Evolutionary conservation across 441 rosid species (phyloP).

Genomic region (Populus tomentosa): DNA sequence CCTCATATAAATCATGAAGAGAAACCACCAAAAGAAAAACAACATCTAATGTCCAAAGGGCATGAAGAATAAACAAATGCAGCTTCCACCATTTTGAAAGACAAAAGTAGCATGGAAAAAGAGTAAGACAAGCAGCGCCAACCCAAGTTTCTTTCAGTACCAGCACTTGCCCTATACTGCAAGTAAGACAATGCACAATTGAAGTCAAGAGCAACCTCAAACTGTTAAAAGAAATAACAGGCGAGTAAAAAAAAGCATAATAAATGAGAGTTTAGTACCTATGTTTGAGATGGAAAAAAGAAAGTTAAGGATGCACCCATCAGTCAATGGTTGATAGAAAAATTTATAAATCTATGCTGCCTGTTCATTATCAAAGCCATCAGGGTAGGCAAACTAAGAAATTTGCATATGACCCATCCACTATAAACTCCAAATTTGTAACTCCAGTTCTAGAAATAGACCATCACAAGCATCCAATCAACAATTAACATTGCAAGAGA

Average conservation of each 20-base stretch:
- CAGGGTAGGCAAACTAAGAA: not conserved
- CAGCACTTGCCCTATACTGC: not conserved
- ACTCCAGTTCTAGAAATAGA: not conserved
- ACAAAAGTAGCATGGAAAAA: not conserved
- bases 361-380: not conserved
- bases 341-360: too few species aligned
- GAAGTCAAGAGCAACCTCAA: not conserved
- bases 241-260: too few species aligned
- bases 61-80: not conserved
- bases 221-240: not conserved
- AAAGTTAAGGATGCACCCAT: too few species aligned
- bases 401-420: not conserved
- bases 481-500: not conserved
- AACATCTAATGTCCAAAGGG: not conserved
- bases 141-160: not conserved
- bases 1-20: not conserved
- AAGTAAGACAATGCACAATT: not conserved
- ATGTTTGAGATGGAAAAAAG: too few species aligned
- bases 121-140: not conserved
- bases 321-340: too few species aligned
- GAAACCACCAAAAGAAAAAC: not conserved
- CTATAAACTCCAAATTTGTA: not conserved
- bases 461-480: not conserved
- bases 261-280: not conserved
- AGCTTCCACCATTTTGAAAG: not conserved